These are phyloP conservation scores for Rhizophagus sp. DNA, from an alignment of 192 early-diverging fungal species.

Conservation along the genomic window DNA sequence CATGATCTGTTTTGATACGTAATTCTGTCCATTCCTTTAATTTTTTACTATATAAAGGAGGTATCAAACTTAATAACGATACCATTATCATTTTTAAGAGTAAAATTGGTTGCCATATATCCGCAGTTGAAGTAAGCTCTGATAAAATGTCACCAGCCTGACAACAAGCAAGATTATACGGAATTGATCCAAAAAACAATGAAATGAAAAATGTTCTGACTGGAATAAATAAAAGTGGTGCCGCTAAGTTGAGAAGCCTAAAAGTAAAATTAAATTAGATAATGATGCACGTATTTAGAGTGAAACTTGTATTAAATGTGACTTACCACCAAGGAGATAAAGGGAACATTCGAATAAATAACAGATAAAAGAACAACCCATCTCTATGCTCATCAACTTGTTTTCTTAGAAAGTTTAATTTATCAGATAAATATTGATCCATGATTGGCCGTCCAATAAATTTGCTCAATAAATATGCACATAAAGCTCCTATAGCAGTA, in stretches of 20 bases:
- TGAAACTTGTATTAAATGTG: not conserved
- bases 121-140: slow-evolving; percentile 42
- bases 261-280: not conserved
- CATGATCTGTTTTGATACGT: not conserved
- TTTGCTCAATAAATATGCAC: slow-evolving; percentile 44
- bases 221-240: slow-evolving; percentile 50
- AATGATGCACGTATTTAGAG: too few relatives aligned
- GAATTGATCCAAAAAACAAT: slow-evolving; percentile 53
- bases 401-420: slow-evolving; percentile 36
- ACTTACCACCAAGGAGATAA: slow-evolving; percentile 57
- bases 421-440: slow-evolving; percentile 39
- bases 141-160: slow-evolving; percentile 55
- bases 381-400: slow-evolving; percentile 38
- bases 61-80: slow-evolving; percentile 40
- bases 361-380: slow-evolving; percentile 50
- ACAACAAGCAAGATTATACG: slow-evolving; percentile 55
- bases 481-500: slow-evolving; percentile 39
- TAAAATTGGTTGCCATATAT: slow-evolving; percentile 34
- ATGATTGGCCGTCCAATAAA: slow-evolving; percentile 42
- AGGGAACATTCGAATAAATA: slow-evolving; percentile 55
- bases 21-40: slow-evolving; percentile 11
- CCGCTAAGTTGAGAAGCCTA: slow-evolving; percentile 53
- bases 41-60: slow-evolving; percentile 35
- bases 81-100: slow-evolving; percentile 40
- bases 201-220: slow-evolving; percentile 52